Evolutionary conservation across 768 basidiomycete genomes (phyloP), one percentile per base, ranked within the genome.

Genomic region (Tubosaeta sp.): DNA sequence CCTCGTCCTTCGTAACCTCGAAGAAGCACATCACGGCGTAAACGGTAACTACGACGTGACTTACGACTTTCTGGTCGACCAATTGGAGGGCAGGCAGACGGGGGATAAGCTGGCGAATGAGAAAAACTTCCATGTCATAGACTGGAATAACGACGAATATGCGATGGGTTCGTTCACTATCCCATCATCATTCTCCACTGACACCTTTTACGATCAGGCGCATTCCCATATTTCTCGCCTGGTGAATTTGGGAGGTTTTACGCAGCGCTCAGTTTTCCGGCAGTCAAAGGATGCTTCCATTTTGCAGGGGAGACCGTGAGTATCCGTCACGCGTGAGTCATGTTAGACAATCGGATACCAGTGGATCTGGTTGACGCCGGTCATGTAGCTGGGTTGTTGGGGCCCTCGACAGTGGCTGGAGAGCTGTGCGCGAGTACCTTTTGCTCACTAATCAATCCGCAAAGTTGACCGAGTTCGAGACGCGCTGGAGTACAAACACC

Each of bases 201-300:
- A 49, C n/a, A 9, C 0, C 4, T 4, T 11, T 9, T 4, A 14
- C 21, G 24, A 24, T 8, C 41, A 73, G 75, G 75, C 36, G 71
- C 71, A 4, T 74, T 65, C 48, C 73, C 73, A 0, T 63, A 58
- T 54, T 77, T 76, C 41, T 69, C 66, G 0, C 74, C 76, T 7
- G 73, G 73, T 6, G 51, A 73, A 18, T 76, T 73, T 46, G 51
- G 53, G 10, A 53, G 64, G 5, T 34, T 71, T 21, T 75, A 72
- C 51, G 48, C 54, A 3, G 53, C 60, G 8, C 59, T 75, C 25
- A 71, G 49, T 11, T 5, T 27, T 11, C 69, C 73, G 4, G 69
- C 71, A 1, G 64, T 61, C n/a, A 24, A 21, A 0, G 52, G 46
- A 6, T 39, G 48, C 5, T 40, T 59, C 43, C 59, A 59, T 16